A percentile compares a stretch with the other conserved stretches of the same genome.
Conservation (phyloP, 2,329 filamentous ascomycete genomes). For the Aspergillus glaucus region DNA sequence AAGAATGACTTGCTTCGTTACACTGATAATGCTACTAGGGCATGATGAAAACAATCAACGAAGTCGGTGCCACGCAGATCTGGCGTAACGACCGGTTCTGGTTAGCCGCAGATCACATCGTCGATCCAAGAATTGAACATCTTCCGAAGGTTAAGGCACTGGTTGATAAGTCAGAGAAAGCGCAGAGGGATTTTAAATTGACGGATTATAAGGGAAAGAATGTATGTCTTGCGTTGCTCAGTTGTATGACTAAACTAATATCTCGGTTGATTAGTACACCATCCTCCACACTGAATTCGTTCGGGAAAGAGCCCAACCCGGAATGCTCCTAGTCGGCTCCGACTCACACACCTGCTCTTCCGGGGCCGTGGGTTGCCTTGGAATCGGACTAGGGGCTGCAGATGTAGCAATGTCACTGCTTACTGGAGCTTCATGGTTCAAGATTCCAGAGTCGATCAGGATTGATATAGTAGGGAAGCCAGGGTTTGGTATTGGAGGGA, state of each 20-base stretch:
- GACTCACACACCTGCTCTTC: constrained; percentile 46
- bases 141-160: constrained; percentile 31
- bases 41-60: constrained; percentile 39
- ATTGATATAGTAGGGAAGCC: constrained; percentile 37
- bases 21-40: constrained; percentile 12
- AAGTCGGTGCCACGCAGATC: constrained; percentile 37
- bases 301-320: constrained; percentile 40
- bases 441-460: constrained; percentile 38
- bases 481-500: constrained; percentile 35
- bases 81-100: constrained; percentile 48
- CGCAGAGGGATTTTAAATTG: constrained; percentile 38
- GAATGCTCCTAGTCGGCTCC: constrained; percentile 38
- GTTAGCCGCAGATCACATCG: constrained; percentile 46
- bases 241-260: not conserved
- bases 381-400: constrained; percentile 42
- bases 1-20: no score
- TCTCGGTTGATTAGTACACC: constrained; percentile 19
- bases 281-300: constrained; percentile 46
- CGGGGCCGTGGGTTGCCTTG: constrained; percentile 36
- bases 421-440: constrained; percentile 45
- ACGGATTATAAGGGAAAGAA: constrained; percentile 40
- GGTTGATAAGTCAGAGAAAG: constrained; percentile 32
- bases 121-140: constrained; percentile 40
- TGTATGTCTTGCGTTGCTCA: constrained; percentile 5
- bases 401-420: constrained; percentile 43